Base-by-base conservation (phyloP, 768 basidiomycete species). In the Fomitopsis serialis region DNA sequence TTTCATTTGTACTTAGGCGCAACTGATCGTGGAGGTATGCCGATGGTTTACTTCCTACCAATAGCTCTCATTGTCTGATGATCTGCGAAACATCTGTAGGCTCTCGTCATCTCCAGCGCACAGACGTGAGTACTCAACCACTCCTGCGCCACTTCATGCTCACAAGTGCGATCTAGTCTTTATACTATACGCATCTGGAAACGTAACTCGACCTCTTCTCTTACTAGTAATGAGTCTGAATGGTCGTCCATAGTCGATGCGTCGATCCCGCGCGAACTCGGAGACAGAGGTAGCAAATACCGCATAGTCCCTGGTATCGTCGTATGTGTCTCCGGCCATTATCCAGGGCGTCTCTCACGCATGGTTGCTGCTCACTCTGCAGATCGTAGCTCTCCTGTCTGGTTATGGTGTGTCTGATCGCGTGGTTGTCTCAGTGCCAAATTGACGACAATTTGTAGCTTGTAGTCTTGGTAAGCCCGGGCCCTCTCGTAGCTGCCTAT, bases 171-270 rank as follows among this genome's bases (percentile, higher is more conserved):
- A 32, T 22, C 10, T 29, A 60, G 58, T 13, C 32, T 60, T 1
- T 60, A 60, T 32, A 57, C 55, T 11, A 51, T 48, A 2, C 50
- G 58, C 11, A 24, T 60, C 19, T 60, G 58, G 58, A 56, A 48
- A 19, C 48, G 58, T 60, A 29, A 8, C 55, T 56, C 44, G 7
- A 5, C 4, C 44, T 11, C 9, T 10, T 6, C 11, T 21, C 44
- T 10, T 19, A 25, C 6, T 22, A 19, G 9, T 45, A 22, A 22
- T 27, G 21, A 23, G 22, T 17, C 27, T 24, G 22, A n/a, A 25
- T 46, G 23, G 5, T 46, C n/a, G 29, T 11, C 11, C 29, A 11
- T 32, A 32, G 29, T 32, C 29, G 29, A 32, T 32, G 29, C 29
- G 29, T 32, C 11, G 11, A 5, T 5, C 5, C 15, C 27, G 22